Percentiles rank a stretch among this genome's conserved stretches.
phyloP scores from a whole-genome alignment of 78 protist genomes.

The Speleostelium caveatum region DNA sequence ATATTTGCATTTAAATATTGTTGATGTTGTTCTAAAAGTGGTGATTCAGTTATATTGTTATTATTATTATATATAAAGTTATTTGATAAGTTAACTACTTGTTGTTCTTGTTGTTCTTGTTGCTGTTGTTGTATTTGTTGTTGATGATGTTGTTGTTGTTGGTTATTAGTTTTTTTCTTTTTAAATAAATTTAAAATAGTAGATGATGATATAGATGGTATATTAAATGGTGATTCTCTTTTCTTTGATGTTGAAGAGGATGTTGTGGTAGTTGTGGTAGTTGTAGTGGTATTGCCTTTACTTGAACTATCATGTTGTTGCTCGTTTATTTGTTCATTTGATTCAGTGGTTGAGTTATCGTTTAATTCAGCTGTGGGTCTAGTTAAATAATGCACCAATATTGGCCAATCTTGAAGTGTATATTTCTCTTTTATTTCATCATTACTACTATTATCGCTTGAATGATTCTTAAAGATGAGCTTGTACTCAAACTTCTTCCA shows the following conservation, averaged over 20 bases:
- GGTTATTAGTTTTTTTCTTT: background rate
- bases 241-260: background rate
- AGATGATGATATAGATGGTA: slow-evolving; percentile 26
- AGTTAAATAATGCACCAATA: slow-evolving; percentile 70
- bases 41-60: slow-evolving; percentile 7
- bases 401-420: slow-evolving; percentile 71
- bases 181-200: slow-evolving; percentile 23
- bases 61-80: background rate
- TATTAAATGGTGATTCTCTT: background rate
- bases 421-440: slow-evolving; percentile 12
- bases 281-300: background rate
- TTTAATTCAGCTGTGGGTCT: slow-evolving; percentile 35
- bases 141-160: background rate
- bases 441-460: background rate
- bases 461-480: slow-evolving; percentile 25
- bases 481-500: slow-evolving; percentile 77
- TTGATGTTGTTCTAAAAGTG: slow-evolving; percentile 2
- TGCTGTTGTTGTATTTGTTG: background rate
- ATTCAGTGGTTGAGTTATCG: background rate
- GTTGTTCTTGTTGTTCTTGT: background rate
- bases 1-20: background rate
- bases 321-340: too few relatives aligned
- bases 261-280: background rate
- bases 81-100: background rate
- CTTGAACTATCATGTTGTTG: too few relatives aligned